These are phyloP conservation scores for Globisporangium uncinulatum DNA, from an alignment of 352 stramenopile genomes.

Conservation along the genomic window DNA sequence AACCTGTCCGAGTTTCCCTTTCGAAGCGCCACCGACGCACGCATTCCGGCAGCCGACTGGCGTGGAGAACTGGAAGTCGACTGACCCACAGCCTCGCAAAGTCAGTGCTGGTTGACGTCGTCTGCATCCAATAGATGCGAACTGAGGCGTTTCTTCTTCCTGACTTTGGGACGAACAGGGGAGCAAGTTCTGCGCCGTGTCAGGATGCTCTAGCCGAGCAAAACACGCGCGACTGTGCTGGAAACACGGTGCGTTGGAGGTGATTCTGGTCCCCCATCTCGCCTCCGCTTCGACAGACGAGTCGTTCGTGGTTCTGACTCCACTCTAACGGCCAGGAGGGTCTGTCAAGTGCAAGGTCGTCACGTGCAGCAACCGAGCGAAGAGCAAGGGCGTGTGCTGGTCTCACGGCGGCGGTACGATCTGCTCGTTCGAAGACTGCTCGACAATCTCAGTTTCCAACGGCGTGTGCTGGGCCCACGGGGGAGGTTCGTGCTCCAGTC, in stretches of 20 bases:
- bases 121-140: not conserved
- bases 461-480: slow-evolving; percentile 42
- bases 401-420: slow-evolving; percentile 46
- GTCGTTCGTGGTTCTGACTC: too few relatives aligned
- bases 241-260: slow-evolving; percentile 32
- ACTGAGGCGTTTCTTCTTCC: not conserved
- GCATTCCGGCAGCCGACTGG: not conserved
- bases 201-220: slow-evolving; percentile 41
- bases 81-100: not conserved
- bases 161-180: slow-evolving; percentile 17
- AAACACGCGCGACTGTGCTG: slow-evolving; percentile 45
- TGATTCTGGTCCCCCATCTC: too few relatives aligned
- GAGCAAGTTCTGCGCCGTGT: slow-evolving; percentile 49
- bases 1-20: not conserved
- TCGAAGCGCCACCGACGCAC: not conserved
- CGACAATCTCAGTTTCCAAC: slow-evolving; percentile 47
- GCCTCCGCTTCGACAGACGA: too few relatives aligned
- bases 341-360: slow-evolving; percentile 50
- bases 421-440: slow-evolving; percentile 35
- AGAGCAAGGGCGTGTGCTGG: slow-evolving; percentile 54
- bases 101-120: not conserved
- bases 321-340: slow-evolving; percentile 9
- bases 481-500: slow-evolving; percentile 2
- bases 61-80: not conserved
- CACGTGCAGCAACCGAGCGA: slow-evolving; percentile 42